Evolutionary conservation across 129 eudicot genomes (phyloP).

Genomic region (Lactuca sativa): DNA sequence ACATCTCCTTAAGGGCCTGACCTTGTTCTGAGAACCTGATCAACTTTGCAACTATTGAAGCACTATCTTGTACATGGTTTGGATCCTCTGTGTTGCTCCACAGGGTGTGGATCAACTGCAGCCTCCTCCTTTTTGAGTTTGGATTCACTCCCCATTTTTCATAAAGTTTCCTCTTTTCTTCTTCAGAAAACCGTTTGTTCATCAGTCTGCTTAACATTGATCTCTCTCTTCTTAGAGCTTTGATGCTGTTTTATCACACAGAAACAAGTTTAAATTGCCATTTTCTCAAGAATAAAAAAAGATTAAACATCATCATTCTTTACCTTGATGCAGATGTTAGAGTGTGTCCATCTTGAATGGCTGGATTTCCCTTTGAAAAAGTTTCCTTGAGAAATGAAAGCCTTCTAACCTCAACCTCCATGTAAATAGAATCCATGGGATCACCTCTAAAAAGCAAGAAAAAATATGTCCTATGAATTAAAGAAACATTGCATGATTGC

Average conservation of each 20-base stretch:
- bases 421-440: constrained; percentile 83
- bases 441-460: constrained; percentile 89
- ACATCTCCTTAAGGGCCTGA: constrained; percentile 74
- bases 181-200: constrained; percentile 63
- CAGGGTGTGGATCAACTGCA: constrained; percentile 61
- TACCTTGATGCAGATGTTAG: constrained; percentile 83
- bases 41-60: constrained; percentile 72
- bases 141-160: constrained; percentile 67
- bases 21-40: constrained; percentile 78
- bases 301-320: too few relatives aligned
- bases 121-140: constrained; percentile 66
- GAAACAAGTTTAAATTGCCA: background rate
- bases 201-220: constrained; percentile 79
- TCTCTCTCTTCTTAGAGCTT: constrained; percentile 79
- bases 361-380: constrained; percentile 62
- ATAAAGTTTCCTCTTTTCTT: constrained; percentile 68
- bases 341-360: constrained; percentile 62
- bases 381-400: constrained; percentile 85
- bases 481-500: constrained; percentile 79
- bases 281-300: too few relatives aligned
- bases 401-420: constrained; percentile 93
- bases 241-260: constrained; percentile 53
- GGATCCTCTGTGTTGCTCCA: constrained; percentile 73
- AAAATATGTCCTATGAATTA: constrained; percentile 96
- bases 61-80: constrained; percentile 59